Conservation (phyloP, 2,329 filamentous ascomycete genomes). For the Cercospora brassicicola region DNA sequence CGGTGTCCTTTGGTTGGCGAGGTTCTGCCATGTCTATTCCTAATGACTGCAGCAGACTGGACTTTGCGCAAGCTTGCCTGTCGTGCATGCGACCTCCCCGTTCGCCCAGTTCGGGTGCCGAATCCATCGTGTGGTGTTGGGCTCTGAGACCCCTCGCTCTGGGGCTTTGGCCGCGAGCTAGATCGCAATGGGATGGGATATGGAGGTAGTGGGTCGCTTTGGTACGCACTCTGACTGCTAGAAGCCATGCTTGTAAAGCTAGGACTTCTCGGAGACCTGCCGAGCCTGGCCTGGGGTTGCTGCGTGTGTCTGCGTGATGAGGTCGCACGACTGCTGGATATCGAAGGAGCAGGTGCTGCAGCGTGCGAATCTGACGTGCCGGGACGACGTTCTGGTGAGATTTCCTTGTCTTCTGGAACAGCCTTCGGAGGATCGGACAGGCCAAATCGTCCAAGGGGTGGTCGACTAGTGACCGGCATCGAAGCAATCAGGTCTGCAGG, state of each 20-base stretch:
- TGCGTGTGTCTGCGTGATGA: conserved; percentile 28
- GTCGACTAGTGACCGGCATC: conserved; percentile 30
- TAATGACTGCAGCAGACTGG: conserved; percentile 74
- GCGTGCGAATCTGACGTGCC: conserved; percentile 36
- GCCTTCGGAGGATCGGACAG: conserved; percentile 37
- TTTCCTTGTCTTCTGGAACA: conserved; percentile 39
- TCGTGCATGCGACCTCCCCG: conserved; percentile 23
- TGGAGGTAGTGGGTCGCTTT: conserved; percentile 58
- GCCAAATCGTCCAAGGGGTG: conserved; percentile 35
- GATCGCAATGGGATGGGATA: conserved; percentile 89
- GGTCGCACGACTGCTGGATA: conserved; percentile 34
- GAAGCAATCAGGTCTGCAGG: conserved; percentile 32
- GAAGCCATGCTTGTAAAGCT: conserved; percentile 57
- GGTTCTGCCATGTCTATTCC: conserved; percentile 57
- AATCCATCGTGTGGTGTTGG: conserved; percentile 60
- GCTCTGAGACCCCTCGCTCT: conserved; percentile 75
- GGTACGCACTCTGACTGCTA: conserved; percentile 38
- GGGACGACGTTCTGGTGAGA: conserved; percentile 38
- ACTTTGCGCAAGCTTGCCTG: conserved; percentile 69
- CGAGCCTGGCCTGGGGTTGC: conserved; percentile 28
- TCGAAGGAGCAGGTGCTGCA: conserved; percentile 37
- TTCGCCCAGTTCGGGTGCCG: conserved; percentile 22
- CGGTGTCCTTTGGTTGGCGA: conserved; percentile 49
- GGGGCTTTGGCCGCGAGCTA: conserved; percentile 73
- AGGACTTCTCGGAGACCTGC: conserved; percentile 57